Conservation (phyloP, 179 eudicot genomes). For the Vitellaria paradoxa region DNA sequence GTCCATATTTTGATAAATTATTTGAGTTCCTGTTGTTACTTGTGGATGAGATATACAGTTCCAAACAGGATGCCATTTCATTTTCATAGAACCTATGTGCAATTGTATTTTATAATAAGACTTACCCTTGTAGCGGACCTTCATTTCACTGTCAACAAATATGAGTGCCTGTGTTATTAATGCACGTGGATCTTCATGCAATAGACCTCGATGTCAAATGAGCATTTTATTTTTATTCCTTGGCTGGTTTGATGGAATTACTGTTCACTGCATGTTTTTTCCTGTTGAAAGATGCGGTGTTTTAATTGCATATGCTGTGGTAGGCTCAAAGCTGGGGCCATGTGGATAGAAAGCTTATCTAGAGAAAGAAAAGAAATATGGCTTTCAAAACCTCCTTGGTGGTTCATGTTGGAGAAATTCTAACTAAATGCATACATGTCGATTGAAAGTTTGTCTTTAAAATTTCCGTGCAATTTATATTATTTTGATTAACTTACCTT, state of each 20-base stretch:
- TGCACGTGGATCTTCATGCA: not conserved
- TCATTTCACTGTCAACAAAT: not conserved
- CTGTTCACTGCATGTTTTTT: not conserved
- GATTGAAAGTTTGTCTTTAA: not conserved
- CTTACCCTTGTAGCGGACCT: not conserved
- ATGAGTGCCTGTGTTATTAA: not conserved
- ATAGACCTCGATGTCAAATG: not conserved
- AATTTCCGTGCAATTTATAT: not conserved
- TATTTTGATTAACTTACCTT: not conserved
- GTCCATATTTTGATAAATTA: not conserved
- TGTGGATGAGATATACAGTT: slow-evolving; percentile 8
- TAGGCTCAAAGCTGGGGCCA: not conserved
- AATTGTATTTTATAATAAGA: not conserved
- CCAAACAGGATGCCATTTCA: not conserved
- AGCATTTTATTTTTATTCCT: not conserved
- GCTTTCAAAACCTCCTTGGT: too few relatives aligned
- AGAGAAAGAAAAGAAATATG: not conserved
- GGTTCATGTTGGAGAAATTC: too few relatives aligned
- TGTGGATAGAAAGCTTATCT: not conserved
- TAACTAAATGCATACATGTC: too few relatives aligned
- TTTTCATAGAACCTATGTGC: not conserved
- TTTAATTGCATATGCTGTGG: not conserved
- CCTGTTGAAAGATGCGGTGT: not conserved
- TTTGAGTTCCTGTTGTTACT: slow-evolving; percentile 4
- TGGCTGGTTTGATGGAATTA: not conserved